Conservation (phyloP, 495 filamentous ascomycete genomes). For the Venustampulla echinocandica region DNA sequence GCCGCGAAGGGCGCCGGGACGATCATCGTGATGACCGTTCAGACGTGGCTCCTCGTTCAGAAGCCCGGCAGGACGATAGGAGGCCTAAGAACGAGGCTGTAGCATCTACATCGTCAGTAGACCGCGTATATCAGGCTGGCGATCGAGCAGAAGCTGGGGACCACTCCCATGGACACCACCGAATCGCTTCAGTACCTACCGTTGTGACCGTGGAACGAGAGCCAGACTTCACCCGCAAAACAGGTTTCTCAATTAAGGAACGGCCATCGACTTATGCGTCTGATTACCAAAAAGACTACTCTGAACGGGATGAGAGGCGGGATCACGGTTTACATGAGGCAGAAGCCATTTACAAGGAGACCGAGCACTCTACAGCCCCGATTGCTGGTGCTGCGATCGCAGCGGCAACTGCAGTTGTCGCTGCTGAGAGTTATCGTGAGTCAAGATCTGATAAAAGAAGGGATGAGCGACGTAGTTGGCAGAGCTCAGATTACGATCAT, state of each 20-base stretch:
- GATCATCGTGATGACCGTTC: conserved; percentile 22
- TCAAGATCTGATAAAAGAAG: conserved; percentile 18
- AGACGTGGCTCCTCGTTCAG: conserved; percentile 11
- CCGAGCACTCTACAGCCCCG: conserved; percentile 31
- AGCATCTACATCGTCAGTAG: conserved; percentile 12
- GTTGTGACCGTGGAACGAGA: conserved; percentile 39
- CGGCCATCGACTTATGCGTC: conserved; percentile 12
- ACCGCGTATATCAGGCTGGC: conserved; percentile 42
- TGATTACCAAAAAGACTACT: conserved; percentile 6
- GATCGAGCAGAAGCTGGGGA: conserved; percentile 32
- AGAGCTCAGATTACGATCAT: conserved; percentile 2
- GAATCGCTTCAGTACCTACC: conserved; percentile 24
- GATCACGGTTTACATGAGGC: conserved; percentile 29
- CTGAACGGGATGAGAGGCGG: conserved; percentile 9
- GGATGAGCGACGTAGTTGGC: conserved; percentile 16
- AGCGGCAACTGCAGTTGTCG: conserved; percentile 26
- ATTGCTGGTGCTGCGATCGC: conserved; percentile 28
- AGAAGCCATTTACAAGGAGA: conserved; percentile 26
- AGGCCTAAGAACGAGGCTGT: conserved; percentile 11
- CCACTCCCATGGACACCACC: conserved; percentile 9
- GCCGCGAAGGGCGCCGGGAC: conserved; percentile 24
- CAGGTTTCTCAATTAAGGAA: conserved; percentile 20
- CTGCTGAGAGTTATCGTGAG: conserved; percentile 25
- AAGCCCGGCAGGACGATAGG: conserved; percentile 8
- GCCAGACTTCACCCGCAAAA: conserved; percentile 29